These are phyloP conservation scores for Lithocarpus polystachyus DNA, from an alignment of 306 rosid species.

Conservation along the genomic window DNA sequence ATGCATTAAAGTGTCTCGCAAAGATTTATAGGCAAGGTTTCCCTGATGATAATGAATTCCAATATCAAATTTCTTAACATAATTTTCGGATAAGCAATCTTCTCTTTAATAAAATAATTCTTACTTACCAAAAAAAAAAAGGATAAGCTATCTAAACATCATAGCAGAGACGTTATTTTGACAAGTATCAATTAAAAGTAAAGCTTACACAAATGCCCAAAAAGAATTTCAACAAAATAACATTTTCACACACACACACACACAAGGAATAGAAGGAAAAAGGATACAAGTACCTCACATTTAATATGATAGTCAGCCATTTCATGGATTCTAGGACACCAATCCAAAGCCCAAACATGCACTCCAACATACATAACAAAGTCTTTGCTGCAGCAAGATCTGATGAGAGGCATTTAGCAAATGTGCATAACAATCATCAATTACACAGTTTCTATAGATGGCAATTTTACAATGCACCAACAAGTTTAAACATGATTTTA, in stretches of 20 bases:
- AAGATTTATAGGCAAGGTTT: too few relatives aligned
- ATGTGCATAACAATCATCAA: neutral
- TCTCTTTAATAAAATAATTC: too few relatives aligned
- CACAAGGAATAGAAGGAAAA: too few relatives aligned
- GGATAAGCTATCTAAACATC: neutral
- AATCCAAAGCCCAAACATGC: slow-evolving; percentile 84
- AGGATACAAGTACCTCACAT: too few relatives aligned
- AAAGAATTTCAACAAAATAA: too few relatives aligned
- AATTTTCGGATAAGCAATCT: neutral
- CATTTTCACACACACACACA: too few relatives aligned
- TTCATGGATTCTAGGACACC: slow-evolving; percentile 41
- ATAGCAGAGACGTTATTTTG: neutral
- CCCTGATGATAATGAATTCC: neutral
- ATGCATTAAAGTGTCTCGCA: too few relatives aligned
- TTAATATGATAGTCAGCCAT: too few relatives aligned
- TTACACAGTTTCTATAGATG: slow-evolving; percentile 1
- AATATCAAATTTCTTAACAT: neutral
- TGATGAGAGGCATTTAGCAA: slow-evolving; percentile 20
- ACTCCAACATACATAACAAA: slow-evolving; percentile 89
- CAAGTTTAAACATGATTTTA: slow-evolving; percentile 6
- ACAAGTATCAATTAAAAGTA: too few relatives aligned
- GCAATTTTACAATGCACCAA: slow-evolving; percentile 10
- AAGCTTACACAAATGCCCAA: too few relatives aligned
- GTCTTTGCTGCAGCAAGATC: slow-evolving; percentile 52
- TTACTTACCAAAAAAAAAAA: neutral